Conservation (phyloP, 1,284 basidiomycete species). For the Afroboletus lepidellus region DNA sequence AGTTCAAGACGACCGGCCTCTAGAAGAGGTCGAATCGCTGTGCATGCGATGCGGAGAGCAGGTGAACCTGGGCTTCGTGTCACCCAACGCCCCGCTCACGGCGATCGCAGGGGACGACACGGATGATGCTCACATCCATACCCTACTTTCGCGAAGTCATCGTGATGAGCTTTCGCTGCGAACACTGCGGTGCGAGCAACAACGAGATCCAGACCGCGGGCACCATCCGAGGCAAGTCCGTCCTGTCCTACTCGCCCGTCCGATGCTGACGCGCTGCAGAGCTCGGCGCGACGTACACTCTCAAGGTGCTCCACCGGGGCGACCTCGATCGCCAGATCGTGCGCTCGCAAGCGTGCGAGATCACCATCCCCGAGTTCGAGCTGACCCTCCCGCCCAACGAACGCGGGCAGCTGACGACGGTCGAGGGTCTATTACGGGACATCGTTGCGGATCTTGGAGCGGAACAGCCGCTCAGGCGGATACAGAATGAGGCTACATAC, state of each 20-base stretch:
- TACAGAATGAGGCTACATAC: slow-evolving; percentile 78
- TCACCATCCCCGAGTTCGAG: slow-evolving; percentile 86
- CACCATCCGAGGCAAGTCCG: slow-evolving; percentile 73
- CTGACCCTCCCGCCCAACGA: slow-evolving; percentile 83
- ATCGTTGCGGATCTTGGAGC: slow-evolving; percentile 80
- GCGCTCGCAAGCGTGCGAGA: slow-evolving; percentile 82
- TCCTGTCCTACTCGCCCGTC: background rate
- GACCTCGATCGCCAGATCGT: slow-evolving; percentile 95
- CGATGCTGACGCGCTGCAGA: slow-evolving; percentile 31
- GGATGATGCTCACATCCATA: slow-evolving; percentile 91
- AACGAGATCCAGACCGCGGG: slow-evolving; percentile 96
- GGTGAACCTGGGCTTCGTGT: slow-evolving; percentile 40
- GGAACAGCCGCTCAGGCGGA: slow-evolving; percentile 85
- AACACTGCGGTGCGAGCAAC: slow-evolving; percentile 88
- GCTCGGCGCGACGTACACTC: slow-evolving; percentile 75
- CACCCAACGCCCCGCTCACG: slow-evolving; percentile 19
- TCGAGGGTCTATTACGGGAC: slow-evolving; percentile 91
- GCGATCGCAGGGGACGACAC: slow-evolving; percentile 73
- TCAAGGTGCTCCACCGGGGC: slow-evolving; percentile 68
- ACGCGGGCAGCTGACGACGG: slow-evolving; percentile 91
- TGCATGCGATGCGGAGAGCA: slow-evolving; percentile 94
- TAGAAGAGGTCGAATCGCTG: slow-evolving; percentile 86
- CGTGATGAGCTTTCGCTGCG: slow-evolving; percentile 94
- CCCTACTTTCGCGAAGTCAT: slow-evolving; percentile 97
- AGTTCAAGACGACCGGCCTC: slow-evolving; percentile 46